A percentile compares a stretch with the other conserved stretches of the same genome.
These are phyloP conservation scores for Neonectria magnoliae DNA, from an alignment of 2,329 filamentous ascomycete species.

Conservation along the genomic window DNA sequence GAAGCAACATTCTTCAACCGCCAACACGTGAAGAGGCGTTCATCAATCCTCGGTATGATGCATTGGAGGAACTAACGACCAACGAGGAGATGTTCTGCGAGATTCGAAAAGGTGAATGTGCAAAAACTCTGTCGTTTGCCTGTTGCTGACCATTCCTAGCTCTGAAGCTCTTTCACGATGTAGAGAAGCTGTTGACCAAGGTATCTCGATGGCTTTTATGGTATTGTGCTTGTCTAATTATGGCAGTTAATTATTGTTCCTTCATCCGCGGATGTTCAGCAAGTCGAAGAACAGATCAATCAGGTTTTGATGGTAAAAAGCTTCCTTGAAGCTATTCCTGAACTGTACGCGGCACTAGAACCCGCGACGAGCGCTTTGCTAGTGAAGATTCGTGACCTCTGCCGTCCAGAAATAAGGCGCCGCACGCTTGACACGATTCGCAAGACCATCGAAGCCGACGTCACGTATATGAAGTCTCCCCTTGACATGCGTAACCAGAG, in stretches of 20 bases:
- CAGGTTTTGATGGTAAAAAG: constrained; percentile 87
- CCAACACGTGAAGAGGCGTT: constrained; percentile 74
- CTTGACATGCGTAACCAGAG: constrained; percentile 90
- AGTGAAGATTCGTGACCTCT: constrained; percentile 74
- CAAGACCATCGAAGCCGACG: constrained; percentile 80
- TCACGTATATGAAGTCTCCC: constrained; percentile 79
- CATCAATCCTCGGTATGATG: constrained; percentile 79
- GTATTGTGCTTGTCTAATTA: background rate
- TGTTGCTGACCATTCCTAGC: constrained; percentile 53
- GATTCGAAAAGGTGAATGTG: constrained; percentile 71
- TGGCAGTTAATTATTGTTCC: constrained; percentile 79
- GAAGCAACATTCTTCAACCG: constrained; percentile 89
- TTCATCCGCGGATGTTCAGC: constrained; percentile 70
- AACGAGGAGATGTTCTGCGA: constrained; percentile 88
- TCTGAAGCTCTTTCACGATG: constrained; percentile 78
- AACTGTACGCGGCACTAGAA: constrained; percentile 73
- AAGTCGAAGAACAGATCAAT: constrained; percentile 84
- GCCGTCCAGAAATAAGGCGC: constrained; percentile 69
- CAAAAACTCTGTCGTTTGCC: background rate
- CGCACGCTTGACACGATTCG: constrained; percentile 73
- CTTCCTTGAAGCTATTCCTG: constrained; percentile 75
- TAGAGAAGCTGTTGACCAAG: constrained; percentile 81
- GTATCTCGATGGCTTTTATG: constrained; percentile 51
- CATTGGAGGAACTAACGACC: constrained; percentile 81
- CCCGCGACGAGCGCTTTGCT: constrained; percentile 73